A percentile compares a stretch with the other conserved stretches of the same genome.
phyloP scores from a whole-genome alignment of 192 early-diverging fungal species.

The Nowakowskiella sp. region DNA sequence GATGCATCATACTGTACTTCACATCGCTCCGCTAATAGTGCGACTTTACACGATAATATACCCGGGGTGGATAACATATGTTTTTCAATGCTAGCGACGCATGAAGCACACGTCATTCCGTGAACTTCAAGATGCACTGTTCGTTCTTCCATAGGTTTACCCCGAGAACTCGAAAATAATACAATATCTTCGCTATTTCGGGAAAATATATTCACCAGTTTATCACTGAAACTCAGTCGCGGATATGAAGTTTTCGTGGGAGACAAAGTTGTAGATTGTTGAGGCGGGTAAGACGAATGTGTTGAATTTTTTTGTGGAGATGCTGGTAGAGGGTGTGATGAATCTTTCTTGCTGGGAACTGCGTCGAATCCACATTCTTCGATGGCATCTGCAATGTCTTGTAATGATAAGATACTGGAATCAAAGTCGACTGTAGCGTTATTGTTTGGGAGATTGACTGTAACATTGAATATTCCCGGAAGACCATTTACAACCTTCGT shows the following conservation, averaged over 20 bases:
- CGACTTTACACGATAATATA: conserved; percentile 68
- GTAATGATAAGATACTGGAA: conserved; percentile 12
- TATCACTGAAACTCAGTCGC: not conserved
- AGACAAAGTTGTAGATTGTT: not conserved
- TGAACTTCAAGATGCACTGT: conserved; percentile 57
- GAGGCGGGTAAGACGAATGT: conserved; percentile 1
- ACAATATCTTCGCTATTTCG: no score
- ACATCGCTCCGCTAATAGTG: conserved; percentile 74
- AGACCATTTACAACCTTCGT: conserved; percentile 43
- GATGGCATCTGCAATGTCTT: conserved; percentile 48
- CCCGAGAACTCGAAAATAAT: not conserved
- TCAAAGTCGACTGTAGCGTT: conserved; percentile 51
- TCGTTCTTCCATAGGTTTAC: not conserved
- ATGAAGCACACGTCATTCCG: conserved; percentile 96
- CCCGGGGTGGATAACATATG: conserved; percentile 50
- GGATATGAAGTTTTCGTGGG: not conserved
- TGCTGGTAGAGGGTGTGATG: conserved; percentile 6
- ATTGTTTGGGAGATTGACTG: conserved; percentile 48
- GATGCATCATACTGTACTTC: conserved; percentile 57
- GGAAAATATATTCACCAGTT: not conserved
- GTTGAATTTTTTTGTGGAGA: no score
- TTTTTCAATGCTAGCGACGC: conserved; percentile 79
- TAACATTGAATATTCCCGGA: conserved; percentile 41
- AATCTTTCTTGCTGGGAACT: not conserved
- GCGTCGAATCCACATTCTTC: conserved; percentile 69